Evolutionary conservation across 108 stramenopile genomes (phyloP).

Genomic region (Skeletonema costatum): DNA sequence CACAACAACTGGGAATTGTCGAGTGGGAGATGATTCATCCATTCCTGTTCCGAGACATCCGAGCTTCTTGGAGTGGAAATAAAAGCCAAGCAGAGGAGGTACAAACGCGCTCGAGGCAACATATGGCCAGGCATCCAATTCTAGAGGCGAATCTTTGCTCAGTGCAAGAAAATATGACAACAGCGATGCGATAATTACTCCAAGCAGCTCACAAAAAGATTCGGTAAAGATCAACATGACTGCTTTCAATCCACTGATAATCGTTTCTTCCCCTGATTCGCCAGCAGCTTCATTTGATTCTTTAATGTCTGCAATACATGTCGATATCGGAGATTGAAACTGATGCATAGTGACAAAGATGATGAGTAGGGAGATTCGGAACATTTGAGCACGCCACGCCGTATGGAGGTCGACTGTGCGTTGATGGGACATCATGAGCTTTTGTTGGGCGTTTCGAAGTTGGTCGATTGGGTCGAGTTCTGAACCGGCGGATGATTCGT

Average conservation of each 20-base stretch:
- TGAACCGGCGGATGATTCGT: not conserved
- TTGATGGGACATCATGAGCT: conserved; percentile 34
- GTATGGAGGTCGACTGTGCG: conserved; percentile 51
- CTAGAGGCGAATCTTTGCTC: conserved; percentile 13
- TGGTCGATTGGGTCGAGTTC: conserved; percentile 26
- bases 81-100: conserved; percentile 38
- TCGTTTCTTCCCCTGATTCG: conserved; percentile 4
- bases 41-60: conserved; percentile 10
- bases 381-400: conserved; percentile 56
- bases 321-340: conserved; percentile 38
- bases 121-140: conserved; percentile 30
- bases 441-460: conserved; percentile 28
- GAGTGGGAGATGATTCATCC: not conserved
- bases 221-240: conserved; percentile 15
- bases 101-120: conserved; percentile 33
- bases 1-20: conserved; percentile 65
- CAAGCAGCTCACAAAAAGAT: conserved; percentile 28
- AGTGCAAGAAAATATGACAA: conserved; percentile 32
- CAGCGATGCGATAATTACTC: conserved; percentile 19
- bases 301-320: conserved; percentile 59
- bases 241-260: conserved; percentile 26
- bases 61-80: conserved; percentile 31
- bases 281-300: conserved; percentile 17
- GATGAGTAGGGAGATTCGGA: conserved; percentile 51
- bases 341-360: conserved; percentile 54